A percentile compares a stretch with the other conserved stretches of the same genome.
These are phyloP conservation scores for Penicillium brasilianum DNA, from an alignment of 2,329 filamentous ascomycete species.

Conservation along the genomic window DNA sequence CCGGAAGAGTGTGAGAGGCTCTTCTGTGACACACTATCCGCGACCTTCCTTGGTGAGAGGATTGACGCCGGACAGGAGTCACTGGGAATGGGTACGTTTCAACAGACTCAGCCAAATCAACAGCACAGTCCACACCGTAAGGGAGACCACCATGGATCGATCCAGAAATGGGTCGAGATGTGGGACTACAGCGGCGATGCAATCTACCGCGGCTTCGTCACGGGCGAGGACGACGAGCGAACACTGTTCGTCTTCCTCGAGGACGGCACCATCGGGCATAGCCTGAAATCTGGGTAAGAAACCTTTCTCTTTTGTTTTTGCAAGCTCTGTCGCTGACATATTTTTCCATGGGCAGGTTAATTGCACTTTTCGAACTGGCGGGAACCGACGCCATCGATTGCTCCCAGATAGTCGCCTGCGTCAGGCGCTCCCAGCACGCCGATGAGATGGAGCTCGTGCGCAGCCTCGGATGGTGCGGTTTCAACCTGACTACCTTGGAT, in stretches of 20 bases:
- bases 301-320: conserved; percentile 8
- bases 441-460: conserved; percentile 70
- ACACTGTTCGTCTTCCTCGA: conserved; percentile 90
- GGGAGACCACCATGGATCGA: conserved; percentile 28
- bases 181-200: conserved; percentile 81
- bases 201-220: conserved; percentile 85
- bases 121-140: conserved; percentile 24
- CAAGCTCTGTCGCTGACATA: not conserved
- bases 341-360: conserved; percentile 61
- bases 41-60: conserved; percentile 96
- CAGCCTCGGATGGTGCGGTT: conserved; percentile 92
- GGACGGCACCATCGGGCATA: conserved; percentile 69
- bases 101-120: conserved; percentile 37
- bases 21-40: conserved; percentile 95
- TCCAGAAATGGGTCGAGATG: conserved; percentile 46
- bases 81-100: conserved; percentile 79
- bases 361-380: conserved; percentile 88
- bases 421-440: conserved; percentile 71
- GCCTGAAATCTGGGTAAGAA: conserved; percentile 85
- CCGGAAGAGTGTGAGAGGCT: conserved; percentile 99
- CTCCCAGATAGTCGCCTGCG: conserved; percentile 76
- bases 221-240: conserved; percentile 70
- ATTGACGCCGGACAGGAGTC: conserved; percentile 76
- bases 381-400: conserved; percentile 73
- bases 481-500: conserved; percentile 79